Base-by-base conservation (phyloP, 768 basidiomycete genomes). In the Rickenella mellea region DNA sequence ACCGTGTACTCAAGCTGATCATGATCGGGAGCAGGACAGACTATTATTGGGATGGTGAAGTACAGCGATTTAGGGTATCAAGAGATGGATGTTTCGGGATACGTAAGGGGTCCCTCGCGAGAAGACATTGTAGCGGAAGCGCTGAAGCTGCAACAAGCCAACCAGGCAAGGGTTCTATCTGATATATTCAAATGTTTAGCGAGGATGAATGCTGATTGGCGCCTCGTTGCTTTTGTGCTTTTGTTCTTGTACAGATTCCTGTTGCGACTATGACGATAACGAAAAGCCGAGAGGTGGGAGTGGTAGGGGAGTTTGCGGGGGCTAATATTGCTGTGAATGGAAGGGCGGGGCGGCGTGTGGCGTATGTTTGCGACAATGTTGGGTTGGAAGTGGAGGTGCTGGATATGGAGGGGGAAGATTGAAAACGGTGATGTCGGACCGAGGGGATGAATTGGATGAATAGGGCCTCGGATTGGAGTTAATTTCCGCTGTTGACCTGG, bases 351-450 rank as follows among this genome's bases (percentile, higher is more conserved):
- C 78, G 86, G 54, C 67, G 83, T 53, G 78, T 88, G 40, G 83
- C 76, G 5, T 85, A 86, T 58, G 72, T 87, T 43, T 58, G 88
- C 56, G 83, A 83, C 57, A 63, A 60, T 44, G 66, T 67, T 41
- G 85, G 83, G 49, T 69, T 65, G 48, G 64, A 61, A 44, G 55
- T 89, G 70, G 83, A 89, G 64, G 69, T 80, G 33, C 65, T 87
- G 52, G 86, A 89, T 68, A 67, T 89, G 63, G 86, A 85, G 66
- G 80, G 71, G 42, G 78, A 78, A 31, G 58, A 51, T 20, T 21
- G 49, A 46, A 37, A 51, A 30, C 14, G 55, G 41, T 22, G 51
- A 44, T 19, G 50, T 26, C 17, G 41, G 19, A 30, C 28, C 40
- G 14, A 27, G 44, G 39, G 39, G 25, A 24, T 28, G 44, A 47